Evolutionary conservation across 2,329 filamentous ascomycete genomes (phyloP).

Genomic region (Macroventuria anomochaeta): DNA sequence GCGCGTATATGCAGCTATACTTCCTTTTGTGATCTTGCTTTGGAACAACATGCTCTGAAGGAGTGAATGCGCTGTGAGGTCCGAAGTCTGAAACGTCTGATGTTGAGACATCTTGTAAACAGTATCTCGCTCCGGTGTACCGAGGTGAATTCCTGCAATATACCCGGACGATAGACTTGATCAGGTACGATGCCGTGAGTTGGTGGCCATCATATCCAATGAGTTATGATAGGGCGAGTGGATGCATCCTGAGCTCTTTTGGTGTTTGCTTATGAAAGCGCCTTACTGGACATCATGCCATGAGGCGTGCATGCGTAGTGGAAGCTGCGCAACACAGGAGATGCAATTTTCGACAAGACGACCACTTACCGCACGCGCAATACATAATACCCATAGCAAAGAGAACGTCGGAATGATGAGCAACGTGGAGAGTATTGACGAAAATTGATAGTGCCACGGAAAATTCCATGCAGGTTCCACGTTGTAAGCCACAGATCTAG

Average conservation of each 20-base stretch:
- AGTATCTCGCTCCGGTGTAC: background rate
- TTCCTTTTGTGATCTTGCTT: background rate
- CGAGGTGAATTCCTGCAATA: constrained; percentile 1
- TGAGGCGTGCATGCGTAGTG: constrained; percentile 5
- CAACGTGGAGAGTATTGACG: background rate
- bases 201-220: background rate
- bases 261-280: constrained; percentile 1
- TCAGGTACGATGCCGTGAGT: background rate
- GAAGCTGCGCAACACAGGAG: background rate
- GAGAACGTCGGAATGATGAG: background rate
- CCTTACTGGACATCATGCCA: background rate
- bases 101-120: constrained; percentile 3
- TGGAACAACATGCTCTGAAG: background rate
- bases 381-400: background rate
- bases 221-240: constrained; percentile 4
- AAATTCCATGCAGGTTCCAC: constrained; percentile 20
- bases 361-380: background rate
- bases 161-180: background rate
- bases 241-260: background rate
- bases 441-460: constrained; percentile 1
- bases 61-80: background rate
- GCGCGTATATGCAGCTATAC: background rate
- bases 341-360: background rate
- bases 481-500: constrained; percentile 15
- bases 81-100: constrained; percentile 1